These are phyloP conservation scores for Trichosanthes cucumerina DNA, from an alignment of 306 rosid species.

Conservation along the genomic window DNA sequence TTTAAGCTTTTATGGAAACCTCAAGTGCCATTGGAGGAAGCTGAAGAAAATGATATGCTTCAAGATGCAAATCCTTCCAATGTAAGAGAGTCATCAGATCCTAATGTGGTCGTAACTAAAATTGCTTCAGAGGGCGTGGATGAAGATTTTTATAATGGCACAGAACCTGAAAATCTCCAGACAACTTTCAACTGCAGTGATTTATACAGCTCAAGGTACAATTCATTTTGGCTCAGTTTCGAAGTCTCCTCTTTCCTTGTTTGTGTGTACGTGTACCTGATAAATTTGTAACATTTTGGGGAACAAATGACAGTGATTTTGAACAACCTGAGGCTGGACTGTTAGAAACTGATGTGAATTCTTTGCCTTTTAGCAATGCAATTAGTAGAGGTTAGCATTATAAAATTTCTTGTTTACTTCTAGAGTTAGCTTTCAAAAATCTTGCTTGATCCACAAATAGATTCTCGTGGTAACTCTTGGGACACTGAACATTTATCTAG, in stretches of 20 bases:
- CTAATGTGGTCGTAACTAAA: slow-evolving; percentile 20
- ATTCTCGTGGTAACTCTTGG: neutral
- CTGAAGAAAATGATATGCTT: slow-evolving; percentile 20
- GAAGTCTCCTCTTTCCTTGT: neutral
- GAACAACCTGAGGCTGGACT: slow-evolving; percentile 28
- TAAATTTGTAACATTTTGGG: neutral
- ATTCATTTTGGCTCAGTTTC: neutral
- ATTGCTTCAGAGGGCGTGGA: slow-evolving; percentile 23
- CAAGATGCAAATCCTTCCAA: slow-evolving; percentile 17
- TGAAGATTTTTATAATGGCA: slow-evolving; percentile 18
- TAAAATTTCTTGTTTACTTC: slow-evolving; percentile 7
- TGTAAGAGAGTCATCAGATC: slow-evolving; percentile 18
- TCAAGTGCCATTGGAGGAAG: slow-evolving; percentile 22
- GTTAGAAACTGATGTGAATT: slow-evolving; percentile 22
- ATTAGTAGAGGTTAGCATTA: slow-evolving; percentile 33
- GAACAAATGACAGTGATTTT: slow-evolving; percentile 29
- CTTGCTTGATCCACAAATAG: neutral
- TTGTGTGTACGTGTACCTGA: neutral
- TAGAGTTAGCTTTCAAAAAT: neutral
- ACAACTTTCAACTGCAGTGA: slow-evolving; percentile 16
- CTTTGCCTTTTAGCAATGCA: slow-evolving; percentile 26
- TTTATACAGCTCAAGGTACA: slow-evolving; percentile 43
- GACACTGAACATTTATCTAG: neutral
- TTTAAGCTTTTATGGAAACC: slow-evolving; percentile 45
- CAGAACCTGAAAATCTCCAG: slow-evolving; percentile 25